Evolutionary conservation across 2,329 filamentous ascomycete species (phyloP), one percentile per base, ranked within the genome.

Genomic region (Fusarium mexicanum): DNA sequence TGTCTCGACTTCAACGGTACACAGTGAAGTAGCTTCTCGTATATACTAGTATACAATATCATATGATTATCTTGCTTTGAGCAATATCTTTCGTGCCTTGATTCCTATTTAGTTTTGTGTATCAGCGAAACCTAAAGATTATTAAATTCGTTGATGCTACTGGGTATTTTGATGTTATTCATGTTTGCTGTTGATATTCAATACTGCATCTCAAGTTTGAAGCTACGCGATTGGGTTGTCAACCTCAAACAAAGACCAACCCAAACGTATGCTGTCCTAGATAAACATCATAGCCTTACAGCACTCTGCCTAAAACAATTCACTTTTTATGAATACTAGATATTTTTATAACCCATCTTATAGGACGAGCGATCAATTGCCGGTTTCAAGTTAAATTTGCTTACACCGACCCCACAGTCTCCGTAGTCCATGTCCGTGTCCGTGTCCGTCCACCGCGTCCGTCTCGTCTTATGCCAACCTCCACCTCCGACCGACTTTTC

Each of bases 381-480:
- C 58, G 3, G 64, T 72, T 72, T 69, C 69, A 58, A 14, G 18
- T 54, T 44, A 38, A 44, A 46, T 40, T 41, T 69, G 48, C 43
- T 71, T 57, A 74, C 58, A 44, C 57, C 24, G 24, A 31, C 51
- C 51, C 67, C 67, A 70, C 67, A 66, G 48, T 37, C 46, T 60
- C 69, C 71, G 50, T 75, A 48, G 58, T 69, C 51, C 71, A 69
- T 75, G 68, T 74, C 72, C 72, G 69, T 72, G 71, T 71, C 71
- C 62, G 54, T 57, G 43, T 46, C 48, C 64, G 29, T 38, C 44
- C 13, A 43, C 24, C 24, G 51, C 51, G n/a, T 48, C 55, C 16
- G 14, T 50, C 18, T 18, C 3, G 12, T 35, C 18, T 35, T n/a
- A 38, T 26, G 18, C 50, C 35, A 55, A 31, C 44, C 26, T 51